Conservation (phyloP, 306 rosid genomes). For the Malus sylvestris region DNA sequence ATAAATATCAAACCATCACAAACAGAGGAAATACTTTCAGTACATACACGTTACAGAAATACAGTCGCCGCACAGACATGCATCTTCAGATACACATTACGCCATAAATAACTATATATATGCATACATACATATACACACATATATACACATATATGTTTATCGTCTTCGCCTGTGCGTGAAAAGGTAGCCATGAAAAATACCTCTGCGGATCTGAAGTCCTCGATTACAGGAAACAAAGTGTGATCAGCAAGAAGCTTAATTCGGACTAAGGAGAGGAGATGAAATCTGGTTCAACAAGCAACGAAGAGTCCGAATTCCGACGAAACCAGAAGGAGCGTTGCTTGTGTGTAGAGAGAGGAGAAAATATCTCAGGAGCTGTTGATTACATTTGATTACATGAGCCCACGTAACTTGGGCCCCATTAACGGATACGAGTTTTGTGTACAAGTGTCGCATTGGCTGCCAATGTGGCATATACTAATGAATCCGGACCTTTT, state of each 20-base stretch:
- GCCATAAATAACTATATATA: not conserved
- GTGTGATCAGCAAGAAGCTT: not conserved
- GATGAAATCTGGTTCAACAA: too few species aligned
- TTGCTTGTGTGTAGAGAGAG: too few species aligned
- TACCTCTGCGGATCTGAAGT: not conserved
- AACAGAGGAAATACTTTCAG: not conserved
- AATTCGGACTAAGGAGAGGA: not conserved
- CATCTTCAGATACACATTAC: not conserved
- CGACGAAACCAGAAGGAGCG: too few species aligned
- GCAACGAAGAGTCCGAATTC: too few species aligned
- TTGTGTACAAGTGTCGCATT: too few species aligned
- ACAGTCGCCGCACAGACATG: too few species aligned
- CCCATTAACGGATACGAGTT: too few species aligned
- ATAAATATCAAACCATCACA: not conserved
- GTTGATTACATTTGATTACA: too few species aligned
- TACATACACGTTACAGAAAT: not conserved
- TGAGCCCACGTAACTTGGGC: too few species aligned
- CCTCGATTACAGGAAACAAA: not conserved
- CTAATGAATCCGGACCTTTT: too few species aligned
- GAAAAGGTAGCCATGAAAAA: not conserved
- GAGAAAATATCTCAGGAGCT: too few species aligned
- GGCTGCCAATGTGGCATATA: too few species aligned
- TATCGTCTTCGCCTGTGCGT: not conserved
- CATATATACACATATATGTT: not conserved
- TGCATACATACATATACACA: not conserved